Evolutionary conservation across 768 basidiomycete genomes (phyloP), one percentile per base, ranked within the genome.

Genomic region (Rubroboletus satanas): DNA sequence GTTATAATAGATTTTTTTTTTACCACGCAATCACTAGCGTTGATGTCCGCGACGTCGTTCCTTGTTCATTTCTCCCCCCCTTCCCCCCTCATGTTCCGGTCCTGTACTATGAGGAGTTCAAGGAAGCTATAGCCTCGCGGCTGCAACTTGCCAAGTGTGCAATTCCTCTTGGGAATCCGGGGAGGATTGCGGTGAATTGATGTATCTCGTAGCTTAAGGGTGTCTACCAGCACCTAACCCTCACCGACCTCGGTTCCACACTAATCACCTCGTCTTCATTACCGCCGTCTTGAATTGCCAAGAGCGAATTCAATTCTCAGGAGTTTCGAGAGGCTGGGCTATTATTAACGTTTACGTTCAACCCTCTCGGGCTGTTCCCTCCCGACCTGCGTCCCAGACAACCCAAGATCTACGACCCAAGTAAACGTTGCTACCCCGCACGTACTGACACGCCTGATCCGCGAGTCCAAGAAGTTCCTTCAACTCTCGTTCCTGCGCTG

Each of bases 331-430:
- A 29, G 10, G 28, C 17, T 29, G 28, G 3, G 28, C 7, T 52
- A 18, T 38, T 4, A n/a, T n/a, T n/a, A n/a, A n/a, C n/a, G n/a
- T n/a, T n/a, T n/a, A n/a, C n/a, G n/a, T n/a, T n/a, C n/a, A 36
- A 41, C 14, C 26, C 9, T 12, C 18, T 32, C 15, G 21, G 5
- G 29, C 15, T 18, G 36, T 38, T 41, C 46, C 49, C 18, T 29
- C 29, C n/a, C 11, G 42, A 11, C 62, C 62, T 7, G 46, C 48
- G 12, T 66, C 66, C 66, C 63, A 66, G 31, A 66, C 53, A 42
- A 55, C 33, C 66, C 64, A 66, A n/a, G 51, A 18, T 53, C 50
- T 57, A 21, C 12, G 7, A 18, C 60, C 62, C 12, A 64, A 26
- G 37, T 17, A 46, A 26, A 63, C 10, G 5, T 23, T 47, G 31